Conservation (phyloP, 140 eudicot species). For the Bidens hawaiensis region DNA sequence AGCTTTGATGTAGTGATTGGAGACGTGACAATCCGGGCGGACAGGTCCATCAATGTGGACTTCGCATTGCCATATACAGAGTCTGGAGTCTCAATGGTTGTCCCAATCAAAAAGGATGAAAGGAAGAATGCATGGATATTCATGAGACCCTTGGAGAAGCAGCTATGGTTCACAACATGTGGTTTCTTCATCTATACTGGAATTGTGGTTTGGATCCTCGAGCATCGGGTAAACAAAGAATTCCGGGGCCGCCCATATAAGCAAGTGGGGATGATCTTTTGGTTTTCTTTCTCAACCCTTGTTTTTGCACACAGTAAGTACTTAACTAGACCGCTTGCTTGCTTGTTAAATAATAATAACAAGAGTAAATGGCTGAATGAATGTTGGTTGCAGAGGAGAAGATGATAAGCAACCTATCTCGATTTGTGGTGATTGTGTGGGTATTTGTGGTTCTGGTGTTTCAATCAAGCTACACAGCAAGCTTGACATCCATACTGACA, state of each 20-base stretch:
- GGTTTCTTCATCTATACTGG: slow-evolving; percentile 37
- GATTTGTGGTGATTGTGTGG: slow-evolving; percentile 63
- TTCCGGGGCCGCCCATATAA: slow-evolving; percentile 42
- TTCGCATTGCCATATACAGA: slow-evolving; percentile 57
- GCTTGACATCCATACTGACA: slow-evolving; percentile 61
- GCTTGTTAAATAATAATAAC: not conserved
- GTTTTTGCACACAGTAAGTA: slow-evolving; percentile 62
- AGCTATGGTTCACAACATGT: slow-evolving; percentile 41
- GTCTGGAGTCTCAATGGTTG: slow-evolving; percentile 42
- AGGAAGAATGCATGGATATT: slow-evolving; percentile 38
- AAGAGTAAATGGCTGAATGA: not conserved
- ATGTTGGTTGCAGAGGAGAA: slow-evolving; percentile 33
- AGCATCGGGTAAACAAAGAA: slow-evolving; percentile 49
- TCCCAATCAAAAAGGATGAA: slow-evolving; percentile 26
- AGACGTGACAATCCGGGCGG: slow-evolving; percentile 41
- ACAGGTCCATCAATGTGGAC: slow-evolving; percentile 35
- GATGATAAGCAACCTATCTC: slow-evolving; percentile 33
- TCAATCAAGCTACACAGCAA: slow-evolving; percentile 62
- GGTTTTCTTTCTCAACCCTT: slow-evolving; percentile 56
- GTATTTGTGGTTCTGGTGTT: slow-evolving; percentile 60
- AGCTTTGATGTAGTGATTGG: slow-evolving; percentile 45
- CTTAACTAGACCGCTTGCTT: not conserved
- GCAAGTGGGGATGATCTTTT: slow-evolving; percentile 59
- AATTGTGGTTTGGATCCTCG: slow-evolving; percentile 44
- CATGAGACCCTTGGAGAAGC: slow-evolving; percentile 36